Base-by-base conservation (phyloP, 2,329 filamentous ascomycete species). In the Trichophyton equinum region DNA sequence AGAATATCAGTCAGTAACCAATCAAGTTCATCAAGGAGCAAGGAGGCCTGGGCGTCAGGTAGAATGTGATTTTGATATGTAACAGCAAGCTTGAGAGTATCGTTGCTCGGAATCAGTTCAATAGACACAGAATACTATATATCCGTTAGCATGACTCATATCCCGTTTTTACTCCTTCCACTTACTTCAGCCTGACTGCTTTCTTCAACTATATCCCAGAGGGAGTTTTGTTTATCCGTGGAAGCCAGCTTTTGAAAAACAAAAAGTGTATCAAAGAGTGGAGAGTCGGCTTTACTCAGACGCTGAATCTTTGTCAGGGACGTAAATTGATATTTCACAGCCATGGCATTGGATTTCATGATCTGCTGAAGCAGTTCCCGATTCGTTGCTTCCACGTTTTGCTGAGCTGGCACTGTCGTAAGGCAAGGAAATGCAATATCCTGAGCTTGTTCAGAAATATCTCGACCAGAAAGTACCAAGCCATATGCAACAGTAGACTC, bases 251-350 rank as follows among this genome's bases (percentile, higher is more conserved):
- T 89, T 68, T 96, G 91, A 68, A 91, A 92, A 0, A 89, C 87
- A 62, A 96, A 83, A 1, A 96, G 78, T 0, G 90, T 92, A 68
- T 96, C 91, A 66, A 96, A 96, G 0, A 94, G 77, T 0, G 81
- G 76, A 5, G 82, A 79, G 25, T 86, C 82, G 0, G 85, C 77
- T 62, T 82, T 79, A 0, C 89, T 78, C 80, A 85, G 86, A 57
- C 81, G 83, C 67, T 95, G 89, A 8, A 95, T 85, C 33, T 83
- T 82, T 2, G 81, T 78, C 5, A 96, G 76, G 0, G 89, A 83
- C 0, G 83, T 83, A 66, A 87, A 86, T 64, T 94, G 89, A 67
- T 90, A 78, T 62, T 84, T 84, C 56, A 87, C 81, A 0, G 91
- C 74, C 3, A 77, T 74, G 0, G 81, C 78, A 67, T 88, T 91